Conservation (phyloP, 1,284 basidiomycete species). For the Ceraceosorus bombacis region DNA sequence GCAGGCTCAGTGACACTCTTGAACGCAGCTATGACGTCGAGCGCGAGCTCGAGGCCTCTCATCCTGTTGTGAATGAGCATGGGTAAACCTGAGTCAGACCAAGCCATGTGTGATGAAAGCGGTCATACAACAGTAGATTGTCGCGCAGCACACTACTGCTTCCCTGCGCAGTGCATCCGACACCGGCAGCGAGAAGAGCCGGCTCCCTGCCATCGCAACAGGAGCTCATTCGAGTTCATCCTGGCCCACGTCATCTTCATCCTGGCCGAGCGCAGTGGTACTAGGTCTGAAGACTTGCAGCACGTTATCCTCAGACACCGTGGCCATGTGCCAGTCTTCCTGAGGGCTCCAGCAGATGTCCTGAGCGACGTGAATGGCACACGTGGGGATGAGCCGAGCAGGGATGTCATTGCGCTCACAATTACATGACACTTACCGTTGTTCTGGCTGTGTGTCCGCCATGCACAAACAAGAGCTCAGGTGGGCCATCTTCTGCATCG, state of each 20-base stretch:
- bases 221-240: constrained; percentile 13
- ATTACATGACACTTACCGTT: constrained; percentile 14
- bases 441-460: constrained; percentile 45
- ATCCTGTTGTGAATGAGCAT: too few relatives aligned
- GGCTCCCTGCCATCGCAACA: too few relatives aligned
- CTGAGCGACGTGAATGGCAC: neutral
- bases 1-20: too few relatives aligned
- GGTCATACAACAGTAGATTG: too few relatives aligned
- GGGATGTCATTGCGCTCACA: constrained; percentile 1
- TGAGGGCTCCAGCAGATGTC: constrained; percentile 45
- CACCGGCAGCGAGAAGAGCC: too few relatives aligned
- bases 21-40: too few relatives aligned
- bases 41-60: too few relatives aligned
- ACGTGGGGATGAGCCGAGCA: neutral
- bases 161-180: too few relatives aligned
- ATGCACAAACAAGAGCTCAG: constrained; percentile 51
- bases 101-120: too few relatives aligned
- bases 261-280: constrained; percentile 15
- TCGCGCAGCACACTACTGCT: too few relatives aligned
- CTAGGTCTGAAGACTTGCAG: constrained; percentile 36
- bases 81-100: too few relatives aligned
- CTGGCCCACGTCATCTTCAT: constrained; percentile 14
- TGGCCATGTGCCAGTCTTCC: constrained; percentile 41
- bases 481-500: constrained; percentile 91
- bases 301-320: constrained; percentile 45